phyloP scores from a whole-genome alignment of 768 basidiomycete genomes.

The Gymnopilus dilepis region DNA sequence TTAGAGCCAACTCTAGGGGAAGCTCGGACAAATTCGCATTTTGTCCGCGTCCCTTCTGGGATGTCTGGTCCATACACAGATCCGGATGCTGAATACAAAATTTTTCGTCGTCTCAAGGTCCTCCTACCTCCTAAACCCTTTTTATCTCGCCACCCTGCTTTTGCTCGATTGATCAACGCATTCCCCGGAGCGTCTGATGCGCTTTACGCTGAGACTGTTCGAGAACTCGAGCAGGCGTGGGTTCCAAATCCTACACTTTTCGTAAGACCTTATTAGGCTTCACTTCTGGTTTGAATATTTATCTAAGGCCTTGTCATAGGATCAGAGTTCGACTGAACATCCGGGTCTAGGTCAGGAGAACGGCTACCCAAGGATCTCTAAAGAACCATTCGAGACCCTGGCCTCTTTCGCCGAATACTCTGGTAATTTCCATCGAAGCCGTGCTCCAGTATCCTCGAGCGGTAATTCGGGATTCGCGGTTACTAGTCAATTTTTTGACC shows the following conservation, averaged over 20 bases:
- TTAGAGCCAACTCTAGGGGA: background rate
- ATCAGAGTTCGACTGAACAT: slow-evolving; percentile 18
- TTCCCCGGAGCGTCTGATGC: slow-evolving; percentile 5
- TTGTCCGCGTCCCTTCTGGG: background rate
- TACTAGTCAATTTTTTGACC: slow-evolving; percentile 20
- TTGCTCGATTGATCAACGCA: slow-evolving; percentile 15
- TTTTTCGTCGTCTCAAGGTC: slow-evolving; percentile 16
- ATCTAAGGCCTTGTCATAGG: slow-evolving; percentile 12
- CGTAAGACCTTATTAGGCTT: slow-evolving; percentile 12
- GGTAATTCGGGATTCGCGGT: slow-evolving; percentile 15
- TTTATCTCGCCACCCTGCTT: slow-evolving; percentile 18
- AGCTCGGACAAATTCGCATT: background rate
- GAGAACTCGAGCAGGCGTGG: slow-evolving; percentile 24
- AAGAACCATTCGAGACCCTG: slow-evolving; percentile 19
- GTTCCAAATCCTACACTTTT: slow-evolving; percentile 27
- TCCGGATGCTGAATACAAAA: slow-evolving; percentile 11
- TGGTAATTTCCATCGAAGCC: slow-evolving; percentile 8
- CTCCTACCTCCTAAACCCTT: slow-evolving; percentile 23
- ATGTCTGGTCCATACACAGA: slow-evolving; percentile 19
- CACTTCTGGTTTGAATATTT: too few relatives aligned
- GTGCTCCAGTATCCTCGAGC: background rate
- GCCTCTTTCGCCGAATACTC: slow-evolving; percentile 13
- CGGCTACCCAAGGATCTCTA: slow-evolving; percentile 18
- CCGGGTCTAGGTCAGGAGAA: background rate
- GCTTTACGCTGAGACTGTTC: background rate